Conservation (phyloP, 2,329 filamentous ascomycete species). For the Blastomyces silverae region DNA sequence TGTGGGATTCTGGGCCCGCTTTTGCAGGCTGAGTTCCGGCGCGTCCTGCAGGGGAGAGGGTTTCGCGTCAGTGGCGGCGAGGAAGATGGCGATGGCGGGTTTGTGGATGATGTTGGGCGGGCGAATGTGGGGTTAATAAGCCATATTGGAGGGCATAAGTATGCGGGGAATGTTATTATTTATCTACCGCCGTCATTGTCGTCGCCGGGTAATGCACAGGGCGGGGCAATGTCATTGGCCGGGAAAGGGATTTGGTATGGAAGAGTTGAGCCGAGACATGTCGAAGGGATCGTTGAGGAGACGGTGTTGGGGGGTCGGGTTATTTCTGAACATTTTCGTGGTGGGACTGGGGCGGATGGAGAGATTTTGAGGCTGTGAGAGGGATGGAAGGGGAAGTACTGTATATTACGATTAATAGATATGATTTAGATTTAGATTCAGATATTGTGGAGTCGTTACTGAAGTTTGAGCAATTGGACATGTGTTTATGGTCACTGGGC, state of each 20-base stretch:
- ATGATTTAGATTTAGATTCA: background rate
- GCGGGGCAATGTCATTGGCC: constrained; percentile 30
- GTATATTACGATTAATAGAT: background rate
- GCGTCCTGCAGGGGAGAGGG: constrained; percentile 29
- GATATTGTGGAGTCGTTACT: background rate
- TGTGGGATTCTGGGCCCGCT: constrained; percentile 76
- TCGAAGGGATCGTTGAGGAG: constrained; percentile 79
- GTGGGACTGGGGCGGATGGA: constrained; percentile 71
- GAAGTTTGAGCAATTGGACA: no score
- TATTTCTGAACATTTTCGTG: constrained; percentile 71
- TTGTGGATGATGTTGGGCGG: constrained; percentile 29
- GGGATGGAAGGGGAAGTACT: background rate
- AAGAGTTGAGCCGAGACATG: constrained; percentile 73
- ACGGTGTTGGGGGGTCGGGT: constrained; percentile 84
- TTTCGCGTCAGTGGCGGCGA: constrained; percentile 24
- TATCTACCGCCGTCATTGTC: constrained; percentile 49
- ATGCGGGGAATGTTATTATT: constrained; percentile 85
- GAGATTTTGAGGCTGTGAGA: constrained; percentile 57
- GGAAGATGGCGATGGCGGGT: constrained; percentile 18
- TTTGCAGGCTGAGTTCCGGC: constrained; percentile 62
- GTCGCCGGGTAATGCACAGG: background rate
- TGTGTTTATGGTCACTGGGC: background rate
- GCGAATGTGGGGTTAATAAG: constrained; percentile 52
- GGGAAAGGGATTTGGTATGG: constrained; percentile 70
- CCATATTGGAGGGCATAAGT: constrained; percentile 93